Percentiles rank a stretch among this genome's conserved stretches.
Evolutionary conservation across 2,329 filamentous ascomycete genomes (phyloP).

Genomic region (Coniochaeta sp.): DNA sequence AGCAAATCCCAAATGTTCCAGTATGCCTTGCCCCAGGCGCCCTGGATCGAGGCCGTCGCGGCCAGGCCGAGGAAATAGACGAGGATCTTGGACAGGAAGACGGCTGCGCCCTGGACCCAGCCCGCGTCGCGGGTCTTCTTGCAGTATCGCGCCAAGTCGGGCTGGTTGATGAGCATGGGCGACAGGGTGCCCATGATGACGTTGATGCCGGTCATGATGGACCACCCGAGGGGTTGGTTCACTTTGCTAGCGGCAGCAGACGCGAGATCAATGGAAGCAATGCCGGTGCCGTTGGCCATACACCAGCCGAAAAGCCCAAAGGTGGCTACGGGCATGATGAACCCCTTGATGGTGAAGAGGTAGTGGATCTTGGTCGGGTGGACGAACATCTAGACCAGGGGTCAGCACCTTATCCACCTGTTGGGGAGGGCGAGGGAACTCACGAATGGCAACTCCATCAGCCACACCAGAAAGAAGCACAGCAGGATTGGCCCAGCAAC

Average conservation of each 20-base stretch:
- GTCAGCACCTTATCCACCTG: background rate
- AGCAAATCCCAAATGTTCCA: slow-evolving; percentile 29
- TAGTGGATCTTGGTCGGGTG: slow-evolving; percentile 21
- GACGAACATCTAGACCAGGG: slow-evolving; percentile 11
- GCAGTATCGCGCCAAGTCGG: slow-evolving; percentile 27
- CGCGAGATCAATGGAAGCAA: slow-evolving; percentile 16
- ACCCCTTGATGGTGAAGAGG: slow-evolving; percentile 15
- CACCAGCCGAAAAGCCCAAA: slow-evolving; percentile 28
- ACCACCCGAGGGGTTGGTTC: slow-evolving; percentile 24
- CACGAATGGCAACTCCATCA: background rate
- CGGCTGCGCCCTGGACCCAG: slow-evolving; percentile 19
- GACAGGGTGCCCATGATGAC: slow-evolving; percentile 23
- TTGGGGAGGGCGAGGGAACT: background rate
- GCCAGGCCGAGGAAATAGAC: slow-evolving; percentile 21
- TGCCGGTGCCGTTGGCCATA: slow-evolving; percentile 18
- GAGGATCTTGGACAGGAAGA: slow-evolving; percentile 16
- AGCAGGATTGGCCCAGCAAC: background rate
- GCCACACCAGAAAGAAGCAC: background rate
- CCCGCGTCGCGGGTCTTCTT: slow-evolving; percentile 20
- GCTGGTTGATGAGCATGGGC: slow-evolving; percentile 13
- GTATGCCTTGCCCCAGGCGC: slow-evolving; percentile 25
- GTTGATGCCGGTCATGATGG: slow-evolving; percentile 28
- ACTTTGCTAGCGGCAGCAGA: slow-evolving; percentile 16
- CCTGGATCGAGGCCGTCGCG: slow-evolving; percentile 23
- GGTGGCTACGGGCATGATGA: slow-evolving; percentile 25